Base-by-base conservation (phyloP, 2,329 filamentous ascomycete genomes). In the Neonectria ditissima region DNA sequence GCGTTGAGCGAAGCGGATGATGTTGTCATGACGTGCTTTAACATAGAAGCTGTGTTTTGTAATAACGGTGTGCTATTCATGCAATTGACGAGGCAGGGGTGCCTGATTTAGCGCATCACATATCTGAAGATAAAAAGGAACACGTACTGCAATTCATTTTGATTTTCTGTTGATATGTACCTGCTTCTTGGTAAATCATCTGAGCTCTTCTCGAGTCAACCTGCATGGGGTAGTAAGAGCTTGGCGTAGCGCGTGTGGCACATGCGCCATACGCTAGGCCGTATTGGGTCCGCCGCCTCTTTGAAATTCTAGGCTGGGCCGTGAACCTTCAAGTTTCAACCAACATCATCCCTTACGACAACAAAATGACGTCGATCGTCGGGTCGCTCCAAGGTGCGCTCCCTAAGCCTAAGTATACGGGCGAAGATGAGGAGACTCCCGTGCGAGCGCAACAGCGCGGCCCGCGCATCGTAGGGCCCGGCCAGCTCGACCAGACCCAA, bases 361-460 rank as follows among this genome's bases (percentile, higher is more conserved):
- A 56, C 59, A 69, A 67, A 54, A 92, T 92, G 89, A 82, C 89
- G 63, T 90, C 89, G 63, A 84, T 92, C 75, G 86, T 86, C 69
- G 85, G 88, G 63, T 92, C 93, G 62, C 86, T 98, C 45, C 89
- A 93, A 67, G 89, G 89, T 76, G 90, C 92, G 61, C 85, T 98
- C 45, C 95, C 95, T 4, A 94, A 94, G 77, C 94, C 95, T 16
- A 95, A 92, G 80, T 97, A 97, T 76, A 93, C 91, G 5, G 94
- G 92, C 71, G 93, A 97, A 76, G 90, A 97, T 76, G 94, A 97
- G 77, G 92, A 97, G 74, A 81, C 91, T 34, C 90, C 91, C 24
- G 80, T 84, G 30, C 88, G 91, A 75, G 85, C 91, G 50, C 89
- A 92, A 75, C 89, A 92, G 72, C 89, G 90, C 77, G 93, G 94